Evolutionary conservation across 441 rosid species (phyloP), one percentile per base, ranked within the genome.

Genomic region (Populus tomentosa): DNA sequence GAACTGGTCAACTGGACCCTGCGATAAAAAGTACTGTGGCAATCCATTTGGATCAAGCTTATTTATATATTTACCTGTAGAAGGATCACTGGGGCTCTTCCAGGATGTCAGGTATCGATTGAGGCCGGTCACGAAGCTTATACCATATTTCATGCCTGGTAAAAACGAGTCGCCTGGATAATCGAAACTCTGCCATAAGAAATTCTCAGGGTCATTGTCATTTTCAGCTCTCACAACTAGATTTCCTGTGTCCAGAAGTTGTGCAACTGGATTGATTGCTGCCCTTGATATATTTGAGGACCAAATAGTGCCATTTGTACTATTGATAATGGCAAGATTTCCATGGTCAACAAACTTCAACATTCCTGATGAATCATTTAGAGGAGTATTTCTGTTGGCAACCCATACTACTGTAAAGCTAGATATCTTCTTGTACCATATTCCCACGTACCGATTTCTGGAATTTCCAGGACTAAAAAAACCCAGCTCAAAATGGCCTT

Each of bases 131-230:
- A 36, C 46, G 9, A 82, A 69, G 84, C 88, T 88, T 83, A 86
- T 76, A 2, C 92, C 96, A 3, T 82, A 65, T 59, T 87, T 92
- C 97, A 90, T 89, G 18, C 78, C 89, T 2, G 92, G 88, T 24
- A 90, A 75, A 35, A 89, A 76, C 32, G 91, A 88, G 70, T 92
- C 90, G 0, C 87, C 86, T 7, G 91, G 90, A 76, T 70, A 84
- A 81, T 92, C 90, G 9, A 90, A 91, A 67, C 94, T 89, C 79
- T 89, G 97, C 95, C 94, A 94, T 13, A 89, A 64, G 70, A 80
- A 53, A 11, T 33, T 78, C 32, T 35, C 56, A 1, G 28, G 32
- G 26, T 72, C 68, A 26, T 35, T 69, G 10, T 79, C 73, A 46
- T 69, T 63, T 26, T 66, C 77, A 63, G 87, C 88, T 83, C 74